Evolutionary conservation across 2,329 filamentous ascomycete genomes (phyloP).

Genomic region (Beauveria sp.): DNA sequence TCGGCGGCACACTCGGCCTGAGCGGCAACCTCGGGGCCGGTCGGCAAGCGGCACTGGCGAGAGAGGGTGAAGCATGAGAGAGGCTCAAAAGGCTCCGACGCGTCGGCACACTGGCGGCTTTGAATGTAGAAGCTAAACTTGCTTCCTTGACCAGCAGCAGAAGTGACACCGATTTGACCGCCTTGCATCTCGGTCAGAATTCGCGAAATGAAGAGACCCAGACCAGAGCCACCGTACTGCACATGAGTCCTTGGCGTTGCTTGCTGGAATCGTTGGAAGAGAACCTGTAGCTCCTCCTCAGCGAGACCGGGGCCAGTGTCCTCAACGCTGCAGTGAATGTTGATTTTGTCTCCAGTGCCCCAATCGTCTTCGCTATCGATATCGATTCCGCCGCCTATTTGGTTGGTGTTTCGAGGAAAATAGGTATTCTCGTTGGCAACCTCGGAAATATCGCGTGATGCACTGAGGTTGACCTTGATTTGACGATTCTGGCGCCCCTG

Average conservation of each 20-base stretch:
- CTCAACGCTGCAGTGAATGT: constrained; percentile 62
- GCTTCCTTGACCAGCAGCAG: constrained; percentile 58
- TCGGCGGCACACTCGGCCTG: background rate
- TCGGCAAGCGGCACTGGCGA: constrained; percentile 10
- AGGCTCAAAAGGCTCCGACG: constrained; percentile 29
- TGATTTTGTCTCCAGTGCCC: constrained; percentile 64
- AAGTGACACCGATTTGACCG: constrained; percentile 67
- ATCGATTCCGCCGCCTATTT: constrained; percentile 27
- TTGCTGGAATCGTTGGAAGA: constrained; percentile 64
- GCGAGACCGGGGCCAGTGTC: constrained; percentile 64
- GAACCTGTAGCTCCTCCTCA: constrained; percentile 55
- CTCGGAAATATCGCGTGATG: constrained; percentile 45
- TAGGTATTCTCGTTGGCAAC: constrained; percentile 34
- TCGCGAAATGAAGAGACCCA: constrained; percentile 69
- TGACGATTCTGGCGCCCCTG: constrained; percentile 49
- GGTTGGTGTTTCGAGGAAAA: constrained; percentile 37
- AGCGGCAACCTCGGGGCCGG: constrained; percentile 7
- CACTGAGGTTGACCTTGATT: constrained; percentile 59
- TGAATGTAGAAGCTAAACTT: constrained; percentile 73
- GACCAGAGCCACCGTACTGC: constrained; percentile 62
- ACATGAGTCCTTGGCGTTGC: constrained; percentile 63
- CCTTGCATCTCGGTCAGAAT: constrained; percentile 71
- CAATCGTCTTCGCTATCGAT: constrained; percentile 54
- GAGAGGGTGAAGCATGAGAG: constrained; percentile 25
- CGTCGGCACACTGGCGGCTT: constrained; percentile 46